Evolutionary conservation across 768 basidiomycete genomes (phyloP).

Genomic region (Xerocomellus chrysenteron): DNA sequence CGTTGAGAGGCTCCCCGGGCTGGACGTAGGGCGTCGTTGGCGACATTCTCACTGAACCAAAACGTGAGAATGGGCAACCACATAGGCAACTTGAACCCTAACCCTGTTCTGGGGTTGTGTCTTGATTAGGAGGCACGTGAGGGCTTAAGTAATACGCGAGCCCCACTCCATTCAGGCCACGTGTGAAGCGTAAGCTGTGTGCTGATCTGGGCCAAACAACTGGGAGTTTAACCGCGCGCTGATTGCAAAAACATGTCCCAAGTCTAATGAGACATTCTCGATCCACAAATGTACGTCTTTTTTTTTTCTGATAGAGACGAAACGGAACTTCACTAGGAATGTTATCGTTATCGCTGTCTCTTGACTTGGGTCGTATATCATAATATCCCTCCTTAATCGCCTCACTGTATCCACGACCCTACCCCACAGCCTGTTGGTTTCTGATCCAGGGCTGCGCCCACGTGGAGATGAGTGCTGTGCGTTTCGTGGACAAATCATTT

Average conservation of each 20-base stretch:
- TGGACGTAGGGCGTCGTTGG: slow-evolving; percentile 66
- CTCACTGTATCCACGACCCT: neutral
- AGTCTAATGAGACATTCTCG: no score
- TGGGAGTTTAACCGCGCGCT: no score
- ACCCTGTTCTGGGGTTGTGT: slow-evolving; percentile 23
- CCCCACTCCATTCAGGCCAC: no score
- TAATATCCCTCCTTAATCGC: neutral
- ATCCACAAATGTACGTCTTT: neutral
- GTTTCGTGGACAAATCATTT: neutral
- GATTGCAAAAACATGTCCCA: no score
- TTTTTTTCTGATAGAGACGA: neutral
- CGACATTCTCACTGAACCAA: slow-evolving; percentile 24
- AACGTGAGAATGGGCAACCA: slow-evolving; percentile 19
- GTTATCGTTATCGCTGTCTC: neutral
- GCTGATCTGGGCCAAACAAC: no score
- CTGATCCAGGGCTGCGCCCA: neutral
- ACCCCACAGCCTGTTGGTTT: neutral
- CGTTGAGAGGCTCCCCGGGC: slow-evolving; percentile 81
- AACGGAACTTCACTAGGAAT: neutral
- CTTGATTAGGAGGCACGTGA: neutral
- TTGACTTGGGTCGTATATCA: neutral
- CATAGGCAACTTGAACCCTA: slow-evolving; percentile 19
- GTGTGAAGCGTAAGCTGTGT: no score
- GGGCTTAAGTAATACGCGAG: no score
- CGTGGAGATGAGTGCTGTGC: slow-evolving; percentile 1